These are phyloP conservation scores for Crithidia brevicula DNA, from an alignment of 208 protist species.

Conservation along the genomic window DNA sequence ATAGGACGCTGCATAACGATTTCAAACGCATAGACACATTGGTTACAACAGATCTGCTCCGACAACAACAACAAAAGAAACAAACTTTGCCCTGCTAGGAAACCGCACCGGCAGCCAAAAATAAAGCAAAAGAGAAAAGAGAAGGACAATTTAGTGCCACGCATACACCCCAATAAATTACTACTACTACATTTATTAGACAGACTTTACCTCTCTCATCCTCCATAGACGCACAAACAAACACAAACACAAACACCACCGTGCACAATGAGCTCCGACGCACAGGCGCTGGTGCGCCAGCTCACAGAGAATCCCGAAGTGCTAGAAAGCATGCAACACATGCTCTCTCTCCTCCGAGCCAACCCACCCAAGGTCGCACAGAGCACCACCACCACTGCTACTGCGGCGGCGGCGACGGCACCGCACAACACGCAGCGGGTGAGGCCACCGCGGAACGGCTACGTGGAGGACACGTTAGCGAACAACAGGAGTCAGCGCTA, in stretches of 20 bases:
- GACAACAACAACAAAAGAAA: no score
- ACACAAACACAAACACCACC: no score
- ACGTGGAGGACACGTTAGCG: neutral
- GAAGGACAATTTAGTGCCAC: neutral
- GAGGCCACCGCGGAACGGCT: conserved; percentile 18
- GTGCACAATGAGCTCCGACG: conserved; percentile 40
- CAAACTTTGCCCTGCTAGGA: no score
- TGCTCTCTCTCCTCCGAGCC: conserved; percentile 49
- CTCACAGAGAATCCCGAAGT: conserved; percentile 69
- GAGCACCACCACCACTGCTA: neutral
- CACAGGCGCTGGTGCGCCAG: conserved; percentile 67
- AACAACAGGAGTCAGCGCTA: neutral
- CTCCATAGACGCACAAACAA: no score
- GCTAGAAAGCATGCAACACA: conserved; percentile 60
- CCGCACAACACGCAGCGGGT: neutral
- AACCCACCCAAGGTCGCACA: conserved; percentile 9
- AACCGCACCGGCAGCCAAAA: no score
- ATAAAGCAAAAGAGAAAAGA: neutral
- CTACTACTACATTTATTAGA: no score
- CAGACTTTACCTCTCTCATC: no score
- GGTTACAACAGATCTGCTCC: no score
- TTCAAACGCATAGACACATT: no score
- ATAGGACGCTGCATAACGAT: no score
- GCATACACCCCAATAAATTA: no score
- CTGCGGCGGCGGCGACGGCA: neutral